Evolutionary conservation across 139 green algal species (phyloP).

Genomic region (Volvox africanus): DNA sequence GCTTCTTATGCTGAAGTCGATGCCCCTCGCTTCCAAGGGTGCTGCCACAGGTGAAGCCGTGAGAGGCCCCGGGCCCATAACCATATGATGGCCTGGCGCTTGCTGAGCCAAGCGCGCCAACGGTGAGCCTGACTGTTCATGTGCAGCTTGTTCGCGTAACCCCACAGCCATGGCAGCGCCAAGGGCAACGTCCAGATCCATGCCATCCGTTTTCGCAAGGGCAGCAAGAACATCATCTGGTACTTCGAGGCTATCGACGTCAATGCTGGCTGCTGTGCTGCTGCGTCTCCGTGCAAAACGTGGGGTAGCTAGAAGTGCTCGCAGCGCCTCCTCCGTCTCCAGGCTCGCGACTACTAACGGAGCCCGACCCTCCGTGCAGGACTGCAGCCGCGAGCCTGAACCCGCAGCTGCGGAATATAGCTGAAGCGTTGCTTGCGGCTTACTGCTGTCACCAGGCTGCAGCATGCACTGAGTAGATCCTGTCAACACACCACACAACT

Average conservation of each 20-base stretch:
- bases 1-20: background rate
- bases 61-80: background rate
- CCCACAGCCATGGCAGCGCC: background rate
- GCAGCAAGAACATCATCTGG: conserved; percentile 35
- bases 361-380: background rate
- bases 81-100: background rate
- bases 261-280: background rate
- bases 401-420: background rate
- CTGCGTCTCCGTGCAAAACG: background rate
- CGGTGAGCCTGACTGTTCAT: background rate
- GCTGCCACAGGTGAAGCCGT: background rate
- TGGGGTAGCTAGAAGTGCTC: conserved; percentile 3
- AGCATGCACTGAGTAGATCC: background rate
- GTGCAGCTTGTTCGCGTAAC: background rate
- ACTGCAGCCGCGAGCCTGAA: background rate
- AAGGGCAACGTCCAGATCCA: conserved; percentile 5
- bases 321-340: conserved; percentile 38
- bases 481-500: background rate
- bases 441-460: background rate
- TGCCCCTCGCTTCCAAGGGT: background rate
- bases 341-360: conserved; percentile 21
- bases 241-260: background rate
- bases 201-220: background rate
- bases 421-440: background rate
- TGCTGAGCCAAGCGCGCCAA: background rate